Conservation (phyloP, 179 eudicot genomes). For the Nepenthes alata region DNA sequence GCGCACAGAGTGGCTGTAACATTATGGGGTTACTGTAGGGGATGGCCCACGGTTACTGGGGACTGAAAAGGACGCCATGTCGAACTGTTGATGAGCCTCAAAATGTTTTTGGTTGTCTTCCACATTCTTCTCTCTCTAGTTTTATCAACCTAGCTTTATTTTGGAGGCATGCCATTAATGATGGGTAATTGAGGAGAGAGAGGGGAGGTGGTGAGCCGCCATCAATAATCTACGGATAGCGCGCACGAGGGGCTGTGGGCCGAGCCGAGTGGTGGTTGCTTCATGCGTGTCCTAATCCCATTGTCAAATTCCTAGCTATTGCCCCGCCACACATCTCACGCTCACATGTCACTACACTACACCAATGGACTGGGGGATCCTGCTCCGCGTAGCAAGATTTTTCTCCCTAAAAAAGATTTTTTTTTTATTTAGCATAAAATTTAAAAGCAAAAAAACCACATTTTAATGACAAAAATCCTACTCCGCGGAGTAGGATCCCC, state of each 20-base stretch:
- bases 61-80: slow-evolving; percentile 10
- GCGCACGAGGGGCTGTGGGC: slow-evolving; percentile 61
- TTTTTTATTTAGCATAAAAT: too few relatives aligned
- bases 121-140: slow-evolving; percentile 14
- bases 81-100: slow-evolving; percentile 13
- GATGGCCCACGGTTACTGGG: slow-evolving; percentile 10
- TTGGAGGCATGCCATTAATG: slow-evolving; percentile 70
- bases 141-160: slow-evolving; percentile 14
- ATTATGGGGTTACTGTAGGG: slow-evolving; percentile 3
- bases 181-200: slow-evolving; percentile 34
- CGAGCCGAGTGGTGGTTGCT: slow-evolving; percentile 1
- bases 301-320: slow-evolving; percentile 4
- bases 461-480: too few relatives aligned
- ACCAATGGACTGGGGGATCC: too few relatives aligned
- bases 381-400: too few relatives aligned
- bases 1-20: background rate
- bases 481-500: too few relatives aligned
- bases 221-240: slow-evolving; percentile 36
- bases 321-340: slow-evolving; percentile 3
- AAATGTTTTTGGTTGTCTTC: slow-evolving; percentile 47
- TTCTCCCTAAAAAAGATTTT: too few relatives aligned
- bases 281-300: slow-evolving; percentile 25
- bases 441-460: too few relatives aligned
- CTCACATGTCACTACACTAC: background rate
- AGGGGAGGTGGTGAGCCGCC: slow-evolving; percentile 16